A percentile compares a stretch with the other conserved stretches of the same genome.
Conservation (phyloP, 257 asterid genomes). For the Anisodus acutangulus region DNA sequence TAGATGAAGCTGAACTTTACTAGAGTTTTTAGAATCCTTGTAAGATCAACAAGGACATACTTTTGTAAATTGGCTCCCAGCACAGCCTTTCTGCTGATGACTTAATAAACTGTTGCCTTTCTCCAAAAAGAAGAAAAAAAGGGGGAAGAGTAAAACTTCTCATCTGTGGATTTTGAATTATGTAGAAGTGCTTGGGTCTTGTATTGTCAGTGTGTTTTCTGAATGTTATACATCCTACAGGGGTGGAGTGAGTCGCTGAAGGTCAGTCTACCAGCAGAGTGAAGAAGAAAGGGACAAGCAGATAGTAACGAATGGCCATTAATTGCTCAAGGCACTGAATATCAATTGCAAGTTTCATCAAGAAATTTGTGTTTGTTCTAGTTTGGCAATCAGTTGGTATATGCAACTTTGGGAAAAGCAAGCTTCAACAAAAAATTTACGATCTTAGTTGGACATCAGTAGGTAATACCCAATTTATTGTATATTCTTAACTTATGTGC, state of each 20-base stretch:
- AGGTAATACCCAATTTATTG: neutral
- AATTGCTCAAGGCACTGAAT: neutral
- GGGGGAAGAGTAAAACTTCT: neutral
- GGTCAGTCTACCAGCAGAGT: slow-evolving; percentile 33
- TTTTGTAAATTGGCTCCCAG: neutral
- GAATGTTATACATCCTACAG: slow-evolving; percentile 30
- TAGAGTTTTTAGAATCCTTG: neutral
- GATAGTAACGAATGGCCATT: slow-evolving; percentile 31
- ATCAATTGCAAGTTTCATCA: neutral
- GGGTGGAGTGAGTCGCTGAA: slow-evolving; percentile 37
- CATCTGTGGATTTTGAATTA: neutral
- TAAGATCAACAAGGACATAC: neutral
- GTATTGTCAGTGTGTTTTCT: slow-evolving; percentile 18
- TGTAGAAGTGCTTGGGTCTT: neutral
- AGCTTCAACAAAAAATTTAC: neutral
- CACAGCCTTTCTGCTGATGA: neutral
- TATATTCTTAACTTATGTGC: slow-evolving; percentile 18
- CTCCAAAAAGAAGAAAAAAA: neutral
- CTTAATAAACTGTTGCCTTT: neutral
- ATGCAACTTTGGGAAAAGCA: neutral
- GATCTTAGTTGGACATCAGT: neutral
- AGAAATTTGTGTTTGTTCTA: neutral
- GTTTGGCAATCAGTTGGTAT: neutral
- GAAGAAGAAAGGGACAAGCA: slow-evolving; percentile 34
- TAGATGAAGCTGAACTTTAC: neutral